Percentiles rank a stretch among this genome's conserved stretches.
These are phyloP conservation scores for Turnera subulata DNA, from an alignment of 345 rosid genomes.

Conservation along the genomic window DNA sequence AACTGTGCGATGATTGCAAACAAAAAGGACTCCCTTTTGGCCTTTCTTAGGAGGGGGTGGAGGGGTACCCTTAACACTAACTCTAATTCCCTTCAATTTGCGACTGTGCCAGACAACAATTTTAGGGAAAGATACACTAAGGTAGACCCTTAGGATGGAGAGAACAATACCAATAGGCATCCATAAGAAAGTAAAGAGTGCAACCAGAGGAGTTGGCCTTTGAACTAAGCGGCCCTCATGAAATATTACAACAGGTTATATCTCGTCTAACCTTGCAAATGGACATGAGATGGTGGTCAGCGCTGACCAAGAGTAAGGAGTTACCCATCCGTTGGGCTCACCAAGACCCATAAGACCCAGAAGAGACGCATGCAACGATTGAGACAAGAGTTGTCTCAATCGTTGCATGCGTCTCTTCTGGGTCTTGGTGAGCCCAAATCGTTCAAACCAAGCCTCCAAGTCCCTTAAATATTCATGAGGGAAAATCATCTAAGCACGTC, in stretches of 20 bases:
- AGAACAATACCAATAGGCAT: slow-evolving; percentile 57
- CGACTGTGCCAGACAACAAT: slow-evolving; percentile 51
- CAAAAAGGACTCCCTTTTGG: slow-evolving; percentile 74
- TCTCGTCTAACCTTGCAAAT: slow-evolving; percentile 73
- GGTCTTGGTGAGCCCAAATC: too few relatives aligned
- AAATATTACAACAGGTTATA: too few relatives aligned
- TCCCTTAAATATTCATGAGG: too few relatives aligned
- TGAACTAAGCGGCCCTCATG: slow-evolving; percentile 59
- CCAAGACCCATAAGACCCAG: too few relatives aligned
- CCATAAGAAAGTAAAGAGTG: slow-evolving; percentile 64
- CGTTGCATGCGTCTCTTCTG: too few relatives aligned
- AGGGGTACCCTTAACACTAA: slow-evolving; percentile 56
- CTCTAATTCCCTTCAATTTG: slow-evolving; percentile 47
- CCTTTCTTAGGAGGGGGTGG: slow-evolving; percentile 76
- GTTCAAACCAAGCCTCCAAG: too few relatives aligned
- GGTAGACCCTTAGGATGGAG: slow-evolving; percentile 52
- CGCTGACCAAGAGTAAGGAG: too few relatives aligned
- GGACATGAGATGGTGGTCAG: slow-evolving; percentile 82
- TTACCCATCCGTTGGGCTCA: too few relatives aligned
- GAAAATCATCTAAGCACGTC: too few relatives aligned
- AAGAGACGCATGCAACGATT: too few relatives aligned
- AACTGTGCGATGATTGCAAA: slow-evolving; percentile 87
- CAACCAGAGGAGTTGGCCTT: slow-evolving; percentile 64
- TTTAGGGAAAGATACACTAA: slow-evolving; percentile 60
- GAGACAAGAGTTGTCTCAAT: too few relatives aligned